Percentiles rank a stretch among this genome's conserved stretches.
These are phyloP conservation scores for Pythium graminicola DNA, from an alignment of 352 stramenopile genomes.

Conservation along the genomic window DNA sequence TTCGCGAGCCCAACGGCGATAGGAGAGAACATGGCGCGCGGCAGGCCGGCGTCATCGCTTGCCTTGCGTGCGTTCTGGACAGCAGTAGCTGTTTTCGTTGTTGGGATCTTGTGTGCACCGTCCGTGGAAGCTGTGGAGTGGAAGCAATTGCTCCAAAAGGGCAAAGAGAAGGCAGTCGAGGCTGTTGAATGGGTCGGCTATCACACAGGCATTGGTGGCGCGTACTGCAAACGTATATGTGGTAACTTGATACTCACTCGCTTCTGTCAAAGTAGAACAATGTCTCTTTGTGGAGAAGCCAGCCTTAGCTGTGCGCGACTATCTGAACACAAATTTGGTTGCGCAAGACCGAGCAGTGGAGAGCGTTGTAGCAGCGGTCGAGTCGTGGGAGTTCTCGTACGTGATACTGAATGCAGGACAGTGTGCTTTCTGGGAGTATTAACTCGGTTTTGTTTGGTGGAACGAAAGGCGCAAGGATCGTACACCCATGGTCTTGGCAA, in stretches of 20 bases:
- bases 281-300: conserved; percentile 68
- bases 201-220: conserved; percentile 11
- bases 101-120: neutral
- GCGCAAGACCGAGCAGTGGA: conserved; percentile 62
- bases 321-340: conserved; percentile 52
- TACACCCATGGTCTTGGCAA: conserved; percentile 75
- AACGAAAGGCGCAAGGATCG: conserved; percentile 48
- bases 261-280: conserved; percentile 32
- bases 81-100: neutral
- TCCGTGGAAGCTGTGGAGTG: conserved; percentile 8
- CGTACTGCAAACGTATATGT: too few relatives aligned
- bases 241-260: too few relatives aligned
- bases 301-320: conserved; percentile 41
- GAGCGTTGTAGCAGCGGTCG: conserved; percentile 56
- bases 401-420: conserved; percentile 3
- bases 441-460: neutral
- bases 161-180: conserved; percentile 9
- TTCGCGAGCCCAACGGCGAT: neutral
- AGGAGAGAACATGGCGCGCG: conserved; percentile 2
- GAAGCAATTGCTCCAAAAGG: conserved; percentile 14
- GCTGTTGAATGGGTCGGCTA: conserved; percentile 14
- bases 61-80: conserved; percentile 1
- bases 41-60: neutral
- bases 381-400: conserved; percentile 81
- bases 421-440: neutral